A percentile compares a stretch with the other conserved stretches of the same genome.
Conservation (phyloP, 306 rosid species). For the Crataegus laevigata region DNA sequence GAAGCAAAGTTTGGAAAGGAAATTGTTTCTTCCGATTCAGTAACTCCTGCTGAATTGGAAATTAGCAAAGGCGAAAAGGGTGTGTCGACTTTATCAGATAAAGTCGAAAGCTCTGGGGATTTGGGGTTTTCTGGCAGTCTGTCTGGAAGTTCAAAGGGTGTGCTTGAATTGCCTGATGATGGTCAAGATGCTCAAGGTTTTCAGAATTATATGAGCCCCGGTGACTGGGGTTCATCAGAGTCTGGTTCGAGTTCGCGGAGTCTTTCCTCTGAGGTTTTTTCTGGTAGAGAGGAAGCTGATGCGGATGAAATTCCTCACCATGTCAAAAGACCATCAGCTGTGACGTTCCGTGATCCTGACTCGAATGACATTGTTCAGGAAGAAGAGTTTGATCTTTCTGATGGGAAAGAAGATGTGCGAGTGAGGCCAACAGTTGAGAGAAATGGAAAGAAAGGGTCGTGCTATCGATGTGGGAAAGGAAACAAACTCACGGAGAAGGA, state of each 20-base stretch:
- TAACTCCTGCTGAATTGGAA: not conserved
- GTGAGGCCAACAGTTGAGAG: slow-evolving; percentile 42
- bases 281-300: slow-evolving; percentile 26
- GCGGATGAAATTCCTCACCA: slow-evolving; percentile 23
- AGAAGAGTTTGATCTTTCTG: slow-evolving; percentile 23
- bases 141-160: not conserved
- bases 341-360: slow-evolving; percentile 45
- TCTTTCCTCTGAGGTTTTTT: slow-evolving; percentile 39
- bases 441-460: slow-evolving; percentile 52
- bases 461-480: slow-evolving; percentile 59
- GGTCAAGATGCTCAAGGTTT: slow-evolving; percentile 16
- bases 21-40: not conserved
- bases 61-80: not conserved
- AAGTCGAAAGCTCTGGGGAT: slow-evolving; percentile 13
- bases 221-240: slow-evolving; percentile 32
- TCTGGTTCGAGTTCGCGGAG: slow-evolving; percentile 27
- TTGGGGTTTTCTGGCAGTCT: not conserved
- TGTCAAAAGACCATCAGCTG: slow-evolving; percentile 43
- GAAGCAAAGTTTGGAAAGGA: not conserved
- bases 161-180: slow-evolving; percentile 10
- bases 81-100: not conserved
- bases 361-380: slow-evolving; percentile 21
- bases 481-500: slow-evolving; percentile 53
- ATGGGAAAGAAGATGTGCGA: slow-evolving; percentile 15
- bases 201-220: slow-evolving; percentile 24